These are phyloP conservation scores for Aureobasidium mangrovei DNA, from an alignment of 2,329 filamentous ascomycete genomes.

Conservation along the genomic window DNA sequence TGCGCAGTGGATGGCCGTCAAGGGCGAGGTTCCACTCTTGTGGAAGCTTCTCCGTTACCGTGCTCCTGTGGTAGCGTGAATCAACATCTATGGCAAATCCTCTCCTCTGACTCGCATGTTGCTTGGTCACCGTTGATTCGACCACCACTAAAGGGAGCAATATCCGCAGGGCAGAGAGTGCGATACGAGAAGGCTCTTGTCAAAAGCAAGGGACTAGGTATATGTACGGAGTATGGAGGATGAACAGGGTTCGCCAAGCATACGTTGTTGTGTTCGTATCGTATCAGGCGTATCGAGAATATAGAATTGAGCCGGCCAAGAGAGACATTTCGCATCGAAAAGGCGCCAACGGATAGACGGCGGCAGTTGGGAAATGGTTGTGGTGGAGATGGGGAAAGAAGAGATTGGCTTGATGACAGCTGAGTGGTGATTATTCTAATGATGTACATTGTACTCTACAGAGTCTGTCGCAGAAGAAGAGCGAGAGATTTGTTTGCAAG, in stretches of 20 bases:
- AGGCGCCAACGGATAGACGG: slow-evolving; percentile 8
- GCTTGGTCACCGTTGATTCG: background rate
- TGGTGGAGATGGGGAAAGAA: slow-evolving; percentile 5
- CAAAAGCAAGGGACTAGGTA: background rate
- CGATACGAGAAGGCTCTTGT: background rate
- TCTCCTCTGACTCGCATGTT: slow-evolving; percentile 11
- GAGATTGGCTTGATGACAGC: slow-evolving; percentile 10
- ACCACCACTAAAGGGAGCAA: background rate
- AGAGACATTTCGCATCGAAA: background rate
- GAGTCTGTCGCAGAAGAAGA: background rate
- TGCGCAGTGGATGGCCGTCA: background rate
- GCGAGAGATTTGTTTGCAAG: background rate
- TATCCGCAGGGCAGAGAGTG: background rate
- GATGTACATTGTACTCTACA: background rate
- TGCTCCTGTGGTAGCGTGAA: slow-evolving; percentile 1
- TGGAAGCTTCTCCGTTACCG: slow-evolving; percentile 6
- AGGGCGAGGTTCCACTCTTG: background rate
- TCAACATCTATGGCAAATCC: background rate
- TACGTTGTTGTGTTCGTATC: background rate
- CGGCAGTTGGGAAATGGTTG: slow-evolving; percentile 4
- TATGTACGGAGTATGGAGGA: background rate
- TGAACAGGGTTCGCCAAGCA: slow-evolving; percentile 7
- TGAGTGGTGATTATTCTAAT: background rate
- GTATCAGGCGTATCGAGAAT: background rate
- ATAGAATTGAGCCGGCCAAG: too few species aligned